These are phyloP conservation scores for Pythium monospermum DNA, from an alignment of 352 stramenopile species.

Conservation along the genomic window DNA sequence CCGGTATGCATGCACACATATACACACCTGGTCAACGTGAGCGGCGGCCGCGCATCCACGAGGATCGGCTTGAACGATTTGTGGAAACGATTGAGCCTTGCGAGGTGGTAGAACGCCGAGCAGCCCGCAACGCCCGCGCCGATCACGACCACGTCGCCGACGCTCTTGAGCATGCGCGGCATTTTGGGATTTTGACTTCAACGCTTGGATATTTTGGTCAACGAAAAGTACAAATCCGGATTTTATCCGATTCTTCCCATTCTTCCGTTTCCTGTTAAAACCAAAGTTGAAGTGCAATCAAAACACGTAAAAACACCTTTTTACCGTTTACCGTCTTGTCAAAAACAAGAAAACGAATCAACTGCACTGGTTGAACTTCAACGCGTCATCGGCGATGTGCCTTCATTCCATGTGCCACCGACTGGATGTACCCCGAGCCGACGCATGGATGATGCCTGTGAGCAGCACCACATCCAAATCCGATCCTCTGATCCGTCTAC, in stretches of 20 bases:
- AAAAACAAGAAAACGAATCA: constrained; percentile 11
- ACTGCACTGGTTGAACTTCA: constrained; percentile 16
- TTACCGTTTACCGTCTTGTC: neutral
- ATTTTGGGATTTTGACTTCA: constrained; percentile 12
- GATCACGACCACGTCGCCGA: constrained; percentile 66
- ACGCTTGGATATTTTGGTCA: too few species aligned
- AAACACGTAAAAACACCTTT: constrained; percentile 8
- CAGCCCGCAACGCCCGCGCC: constrained; percentile 68
- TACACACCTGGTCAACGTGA: constrained; percentile 58
- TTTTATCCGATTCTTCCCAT: too few species aligned
- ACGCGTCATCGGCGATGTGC: constrained; percentile 14
- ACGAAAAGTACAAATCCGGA: constrained; percentile 3
- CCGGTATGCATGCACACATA: neutral
- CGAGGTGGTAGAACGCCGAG: constrained; percentile 75
- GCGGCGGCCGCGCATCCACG: constrained; percentile 53
- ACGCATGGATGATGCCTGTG: too few species aligned
- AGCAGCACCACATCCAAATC: constrained; percentile 5
- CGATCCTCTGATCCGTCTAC: neutral
- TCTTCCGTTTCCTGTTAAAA: too few species aligned
- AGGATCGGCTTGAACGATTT: constrained; percentile 64
- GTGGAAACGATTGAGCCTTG: constrained; percentile 58
- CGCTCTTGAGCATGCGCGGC: constrained; percentile 38
- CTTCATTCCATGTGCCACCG: constrained; percentile 7
- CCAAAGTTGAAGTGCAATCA: constrained; percentile 16
- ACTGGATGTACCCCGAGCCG: neutral